phyloP scores from a whole-genome alignment of 176 grass and related monocot genomes.

The Elaeis guineensis region DNA sequence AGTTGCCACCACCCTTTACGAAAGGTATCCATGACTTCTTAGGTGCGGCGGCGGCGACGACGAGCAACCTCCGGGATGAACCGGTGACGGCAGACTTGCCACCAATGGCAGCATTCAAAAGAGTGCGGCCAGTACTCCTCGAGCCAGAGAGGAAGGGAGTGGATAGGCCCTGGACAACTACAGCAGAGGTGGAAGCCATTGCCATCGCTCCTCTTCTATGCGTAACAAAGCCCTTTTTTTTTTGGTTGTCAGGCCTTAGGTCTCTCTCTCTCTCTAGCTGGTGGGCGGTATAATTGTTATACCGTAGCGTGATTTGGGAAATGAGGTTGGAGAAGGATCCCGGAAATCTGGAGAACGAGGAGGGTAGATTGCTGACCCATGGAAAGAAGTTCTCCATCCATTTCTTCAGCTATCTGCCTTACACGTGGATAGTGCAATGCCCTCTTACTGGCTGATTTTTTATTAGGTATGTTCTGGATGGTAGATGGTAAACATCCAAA shows the following conservation, averaged over 20 bases:
- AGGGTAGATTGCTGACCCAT: conserved; percentile 92
- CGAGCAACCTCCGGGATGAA: conserved; percentile 27
- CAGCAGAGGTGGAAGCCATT: conserved; percentile 74
- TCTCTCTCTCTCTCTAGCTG: no score
- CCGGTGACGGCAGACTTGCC: conserved; percentile 5
- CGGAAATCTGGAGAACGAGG: conserved; percentile 36
- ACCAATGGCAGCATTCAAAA: conserved; percentile 37
- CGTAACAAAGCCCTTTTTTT: no score
- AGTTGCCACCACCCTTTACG: conserved; percentile 62
- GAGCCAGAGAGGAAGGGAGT: conserved; percentile 59
- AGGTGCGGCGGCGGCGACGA: conserved; percentile 35
- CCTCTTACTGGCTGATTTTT: not conserved
- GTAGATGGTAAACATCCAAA: no score
- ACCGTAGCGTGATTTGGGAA: conserved; percentile 28
- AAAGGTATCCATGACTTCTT: conserved; percentile 95
- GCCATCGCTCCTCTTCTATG: conserved; percentile 24
- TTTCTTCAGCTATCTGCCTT: conserved; percentile 23
- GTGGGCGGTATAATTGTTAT: conserved; percentile 16
- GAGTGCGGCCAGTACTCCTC: conserved; percentile 23
- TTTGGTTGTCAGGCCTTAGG: no score
- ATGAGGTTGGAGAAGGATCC: conserved; percentile 13
- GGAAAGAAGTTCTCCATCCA: conserved; percentile 36
- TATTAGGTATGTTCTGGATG: no score
- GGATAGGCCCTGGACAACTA: conserved; percentile 55
- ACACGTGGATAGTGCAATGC: conserved; percentile 48